A percentile compares a stretch with the other conserved stretches of the same genome.
Conservation (phyloP, 2,329 filamentous ascomycete genomes). For the Myriosclerotinia curreyana region DNA sequence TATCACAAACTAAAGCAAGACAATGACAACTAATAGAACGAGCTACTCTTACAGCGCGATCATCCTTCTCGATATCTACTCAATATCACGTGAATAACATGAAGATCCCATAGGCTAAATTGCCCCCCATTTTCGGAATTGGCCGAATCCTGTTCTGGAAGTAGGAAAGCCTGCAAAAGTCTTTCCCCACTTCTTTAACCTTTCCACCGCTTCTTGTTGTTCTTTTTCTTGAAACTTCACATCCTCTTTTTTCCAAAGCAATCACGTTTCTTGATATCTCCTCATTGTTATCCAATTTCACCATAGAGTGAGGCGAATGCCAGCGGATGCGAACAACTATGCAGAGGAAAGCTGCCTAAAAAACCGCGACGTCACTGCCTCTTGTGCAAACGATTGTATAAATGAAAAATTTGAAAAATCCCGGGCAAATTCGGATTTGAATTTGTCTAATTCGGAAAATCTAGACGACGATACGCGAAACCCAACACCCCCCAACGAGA, state of each 20-base stretch:
- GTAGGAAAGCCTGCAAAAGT: slow-evolving; percentile 5
- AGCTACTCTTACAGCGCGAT: no score
- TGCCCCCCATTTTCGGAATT: slow-evolving; percentile 1
- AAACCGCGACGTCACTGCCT: slow-evolving; percentile 18
- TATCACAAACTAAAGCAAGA: no score
- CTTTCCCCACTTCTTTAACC: background rate
- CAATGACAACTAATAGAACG: no score
- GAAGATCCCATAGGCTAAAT: background rate
- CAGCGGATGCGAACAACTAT: slow-evolving; percentile 13
- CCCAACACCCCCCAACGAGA: background rate
- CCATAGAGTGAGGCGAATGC: slow-evolving; percentile 20
- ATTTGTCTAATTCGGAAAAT: background rate
- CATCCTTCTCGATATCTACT: background rate
- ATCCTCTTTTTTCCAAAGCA: background rate
- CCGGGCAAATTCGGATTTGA: background rate
- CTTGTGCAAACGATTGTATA: slow-evolving; percentile 4
- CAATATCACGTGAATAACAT: background rate
- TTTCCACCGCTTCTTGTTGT: slow-evolving; percentile 1
- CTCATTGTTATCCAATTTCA: slow-evolving; percentile 5
- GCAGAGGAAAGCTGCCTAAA: slow-evolving; percentile 24
- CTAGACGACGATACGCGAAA: background rate
- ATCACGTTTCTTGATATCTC: background rate
- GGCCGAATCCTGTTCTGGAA: background rate
- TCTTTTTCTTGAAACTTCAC: background rate
- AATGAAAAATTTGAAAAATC: slow-evolving; percentile 10